Conservation (phyloP, 805 yeast species). For the Candida tibetensis region DNA sequence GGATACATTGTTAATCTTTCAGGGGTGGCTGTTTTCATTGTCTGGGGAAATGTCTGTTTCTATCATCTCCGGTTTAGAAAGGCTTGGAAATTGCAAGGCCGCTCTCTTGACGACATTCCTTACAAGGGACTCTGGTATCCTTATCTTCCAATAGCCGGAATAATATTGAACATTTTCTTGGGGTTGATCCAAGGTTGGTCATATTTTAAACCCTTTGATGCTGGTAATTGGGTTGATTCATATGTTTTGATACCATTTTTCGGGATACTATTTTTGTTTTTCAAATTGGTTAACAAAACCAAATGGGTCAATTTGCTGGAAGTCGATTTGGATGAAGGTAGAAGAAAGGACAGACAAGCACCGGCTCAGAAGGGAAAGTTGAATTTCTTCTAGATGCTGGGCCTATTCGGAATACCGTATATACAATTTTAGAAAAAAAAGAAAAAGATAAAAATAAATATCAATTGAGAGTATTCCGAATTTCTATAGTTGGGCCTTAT, state of each 20-base stretch:
- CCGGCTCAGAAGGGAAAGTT: too few species aligned
- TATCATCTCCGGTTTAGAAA: constrained; percentile 56
- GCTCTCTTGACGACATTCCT: constrained; percentile 32
- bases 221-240: constrained; percentile 48
- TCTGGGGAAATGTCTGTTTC: constrained; percentile 60
- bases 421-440: background rate
- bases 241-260: constrained; percentile 63
- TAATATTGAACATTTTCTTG: constrained; percentile 49
- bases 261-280: constrained; percentile 37
- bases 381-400: too few species aligned
- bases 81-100: constrained; percentile 39
- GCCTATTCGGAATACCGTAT: background rate
- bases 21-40: constrained; percentile 66
- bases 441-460: background rate
- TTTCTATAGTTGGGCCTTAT: too few species aligned
- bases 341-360: constrained; percentile 35
- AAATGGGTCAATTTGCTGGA: constrained; percentile 41
- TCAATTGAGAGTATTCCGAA: too few species aligned
- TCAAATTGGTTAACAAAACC: constrained; percentile 38
- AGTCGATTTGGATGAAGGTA: constrained; percentile 52
- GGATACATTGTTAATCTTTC: constrained; percentile 57
- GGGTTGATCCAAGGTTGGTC: constrained; percentile 69
- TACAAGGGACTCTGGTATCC: constrained; percentile 48
- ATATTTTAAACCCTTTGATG: constrained; percentile 54
- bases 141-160: constrained; percentile 45